phyloP scores from a whole-genome alignment of 2,329 filamentous ascomycete genomes.

The Nothomitra cinnamomea region DNA sequence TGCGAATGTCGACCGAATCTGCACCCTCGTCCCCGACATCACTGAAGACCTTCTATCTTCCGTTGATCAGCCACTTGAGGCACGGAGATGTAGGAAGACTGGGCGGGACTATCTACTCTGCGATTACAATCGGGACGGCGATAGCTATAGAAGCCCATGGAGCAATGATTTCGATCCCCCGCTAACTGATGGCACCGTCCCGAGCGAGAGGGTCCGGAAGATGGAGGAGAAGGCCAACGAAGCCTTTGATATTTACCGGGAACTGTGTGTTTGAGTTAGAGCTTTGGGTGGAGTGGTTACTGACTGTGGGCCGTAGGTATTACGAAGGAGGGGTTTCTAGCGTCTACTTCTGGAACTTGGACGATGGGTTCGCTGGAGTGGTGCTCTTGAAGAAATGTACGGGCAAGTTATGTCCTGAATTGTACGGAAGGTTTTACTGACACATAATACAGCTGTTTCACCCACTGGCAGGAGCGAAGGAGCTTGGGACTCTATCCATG shows the following conservation, averaged over 20 bases:
- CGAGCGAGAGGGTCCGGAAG: slow-evolving; percentile 76
- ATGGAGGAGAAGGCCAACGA: slow-evolving; percentile 92
- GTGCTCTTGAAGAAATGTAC: slow-evolving; percentile 87
- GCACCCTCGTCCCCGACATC: slow-evolving; percentile 73
- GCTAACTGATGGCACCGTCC: slow-evolving; percentile 68
- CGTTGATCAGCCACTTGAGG: slow-evolving; percentile 83
- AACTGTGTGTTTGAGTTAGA: slow-evolving; percentile 38
- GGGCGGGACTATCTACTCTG: slow-evolving; percentile 94
- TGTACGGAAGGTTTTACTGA: slow-evolving; percentile 5
- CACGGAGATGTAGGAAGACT: slow-evolving; percentile 71
- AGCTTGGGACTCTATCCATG: slow-evolving; percentile 96
- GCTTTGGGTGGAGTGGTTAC: not conserved
- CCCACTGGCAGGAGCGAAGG: slow-evolving; percentile 52
- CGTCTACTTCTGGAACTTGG: slow-evolving; percentile 96
- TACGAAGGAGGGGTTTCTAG: slow-evolving; percentile 92
- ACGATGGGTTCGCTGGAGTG: slow-evolving; percentile 93
- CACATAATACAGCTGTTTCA: slow-evolving; percentile 37
- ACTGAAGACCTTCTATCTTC: slow-evolving; percentile 96
- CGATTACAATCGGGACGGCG: slow-evolving; percentile 98
- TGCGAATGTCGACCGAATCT: slow-evolving; percentile 74
- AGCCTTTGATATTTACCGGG: slow-evolving; percentile 90
- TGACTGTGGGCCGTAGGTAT: slow-evolving; percentile 34
- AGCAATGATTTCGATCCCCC: slow-evolving; percentile 95
- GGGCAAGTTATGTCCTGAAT: slow-evolving; percentile 15
- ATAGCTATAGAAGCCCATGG: slow-evolving; percentile 97